Base-by-base conservation (phyloP, 208 protist species). In the Trypanosoma lewisi region DNA sequence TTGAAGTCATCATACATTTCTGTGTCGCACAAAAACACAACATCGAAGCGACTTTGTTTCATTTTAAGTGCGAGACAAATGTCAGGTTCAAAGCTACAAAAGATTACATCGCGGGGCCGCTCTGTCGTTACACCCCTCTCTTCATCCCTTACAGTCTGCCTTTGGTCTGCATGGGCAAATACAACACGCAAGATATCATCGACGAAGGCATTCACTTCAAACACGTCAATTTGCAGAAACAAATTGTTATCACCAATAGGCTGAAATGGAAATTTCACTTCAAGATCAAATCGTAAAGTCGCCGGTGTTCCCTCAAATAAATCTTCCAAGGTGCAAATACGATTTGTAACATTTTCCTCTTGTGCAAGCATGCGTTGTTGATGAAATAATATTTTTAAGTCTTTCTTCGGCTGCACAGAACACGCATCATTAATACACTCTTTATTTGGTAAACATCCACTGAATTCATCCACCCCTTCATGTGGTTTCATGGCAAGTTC, bases 61-160 rank as follows among this genome's bases (percentile, higher is more conserved):
- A 78, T 42, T 37, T 76, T 52, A 17, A 93, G 53, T 45, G 82
- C 86, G 33, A 93, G 53, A 45, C 86, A 93, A 28, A 89, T 67
- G 51, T 89, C 82, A 0, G 86, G 83, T 61, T 93, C 86, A 49
- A 93, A 93, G 57, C 86, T 93, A 68, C 80, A 85, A 57, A 93
- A 89, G n/a, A 75, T 79, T 12, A 93, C 79, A 47, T 87, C 75
- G 2, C 86, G 73, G 25, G 49, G 49, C 25, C 33, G 66, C 14
- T 63, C 47, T n/a, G 36, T 55, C 7, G 39, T 54, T 14, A 36
- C n/a, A 16, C 34, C n/a, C 9, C 36, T 58, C 16, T 42, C 19
- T 41, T 23, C 57, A 47, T 71, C 57, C 9, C 45, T 6, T 7
- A 74, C 59, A 54, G 16, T 5, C 36, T 71, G 66, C 4, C 68